Base-by-base conservation (phyloP, 345 rosid species). In the Gossypium thurberi region DNA sequence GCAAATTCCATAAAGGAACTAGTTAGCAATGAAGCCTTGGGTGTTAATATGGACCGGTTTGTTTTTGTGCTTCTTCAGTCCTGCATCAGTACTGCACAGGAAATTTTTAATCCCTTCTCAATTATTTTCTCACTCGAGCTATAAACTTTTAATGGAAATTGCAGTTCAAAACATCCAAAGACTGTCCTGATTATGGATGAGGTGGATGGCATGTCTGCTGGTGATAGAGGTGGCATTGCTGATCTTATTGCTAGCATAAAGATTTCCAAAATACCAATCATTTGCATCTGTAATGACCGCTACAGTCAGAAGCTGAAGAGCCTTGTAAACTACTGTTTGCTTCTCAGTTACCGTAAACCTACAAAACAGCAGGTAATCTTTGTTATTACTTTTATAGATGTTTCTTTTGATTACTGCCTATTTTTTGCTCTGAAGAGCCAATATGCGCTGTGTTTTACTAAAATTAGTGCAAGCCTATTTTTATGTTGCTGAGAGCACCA, bases 141-240 rank as follows among this genome's bases (percentile, higher is more conserved):
- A 8, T 58, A 20, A 0, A 57, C 25, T 71, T 26, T 15, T 53
- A 44, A 78, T 79, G 75, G 44, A 65, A 69, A 74, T 79, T 81
- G 37, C 82, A 95, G 99, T 81, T 83, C 88, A 59, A 90, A 88
- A 81, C 87, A 81, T 78, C 86, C 83, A 20, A 95, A 91, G 73
- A 81, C 93, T 61, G 99, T 92, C 78, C 86, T 95, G 60, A 89
- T 95, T 75, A 95, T 95, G 99, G 99, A 95, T 78, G 99, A 95
- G 89, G 98, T 92, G 42, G 98, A 95, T 89, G 99, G 99, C 62
- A 95, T 95, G 99, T 95, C 99, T 70, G 99, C 99, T 62, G 99
- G 99, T 60, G 99, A 95, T 81, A 87, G 99, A 84, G 98, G 98
- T 75, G 99, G 99, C 81, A 76, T 95, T 76, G 93, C 98, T 25